phyloP scores from a whole-genome alignment of 768 basidiomycete species.

The Agrocybe pediades region DNA sequence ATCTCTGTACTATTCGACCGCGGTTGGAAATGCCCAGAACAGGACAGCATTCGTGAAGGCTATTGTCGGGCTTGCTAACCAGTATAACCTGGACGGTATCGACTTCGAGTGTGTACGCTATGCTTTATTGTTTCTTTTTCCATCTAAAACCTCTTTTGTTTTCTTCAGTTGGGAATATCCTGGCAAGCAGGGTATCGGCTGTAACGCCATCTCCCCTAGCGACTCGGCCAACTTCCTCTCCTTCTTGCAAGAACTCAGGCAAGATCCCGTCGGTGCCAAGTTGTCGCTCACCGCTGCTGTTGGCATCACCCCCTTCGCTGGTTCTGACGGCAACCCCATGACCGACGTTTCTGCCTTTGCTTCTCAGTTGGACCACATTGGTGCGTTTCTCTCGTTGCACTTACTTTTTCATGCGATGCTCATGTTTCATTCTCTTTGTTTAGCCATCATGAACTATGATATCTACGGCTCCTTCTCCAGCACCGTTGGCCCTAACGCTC shows the following conservation, averaged over 20 bases:
- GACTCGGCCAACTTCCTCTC: constrained; percentile 81
- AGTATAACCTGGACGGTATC: constrained; percentile 61
- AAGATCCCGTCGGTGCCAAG: constrained; percentile 47
- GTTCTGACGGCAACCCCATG: constrained; percentile 59
- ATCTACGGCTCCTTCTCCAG: constrained; percentile 53
- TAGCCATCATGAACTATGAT: constrained; percentile 69
- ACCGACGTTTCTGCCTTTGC: constrained; percentile 74
- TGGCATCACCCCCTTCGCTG: constrained; percentile 40
- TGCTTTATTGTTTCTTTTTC: not conserved
- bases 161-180: constrained; percentile 83
- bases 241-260: constrained; percentile 75
- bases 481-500: constrained; percentile 81
- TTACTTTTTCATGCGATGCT: not conserved
- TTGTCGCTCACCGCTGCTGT: constrained; percentile 59
- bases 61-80: constrained; percentile 43
- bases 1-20: constrained; percentile 60
- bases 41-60: constrained; percentile 69
- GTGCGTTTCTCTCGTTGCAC: constrained; percentile 19
- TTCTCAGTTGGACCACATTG: constrained; percentile 54
- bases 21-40: constrained; percentile 56
- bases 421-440: not conserved
- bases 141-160: not conserved
- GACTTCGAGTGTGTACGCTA: constrained; percentile 50
- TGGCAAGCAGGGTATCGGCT: constrained; percentile 61
- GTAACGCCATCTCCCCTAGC: constrained; percentile 58